A percentile compares a stretch with the other conserved stretches of the same genome.
phyloP scores from a whole-genome alignment of 371 early-diverging fungal genomes.

The Mortierella sp. region DNA sequence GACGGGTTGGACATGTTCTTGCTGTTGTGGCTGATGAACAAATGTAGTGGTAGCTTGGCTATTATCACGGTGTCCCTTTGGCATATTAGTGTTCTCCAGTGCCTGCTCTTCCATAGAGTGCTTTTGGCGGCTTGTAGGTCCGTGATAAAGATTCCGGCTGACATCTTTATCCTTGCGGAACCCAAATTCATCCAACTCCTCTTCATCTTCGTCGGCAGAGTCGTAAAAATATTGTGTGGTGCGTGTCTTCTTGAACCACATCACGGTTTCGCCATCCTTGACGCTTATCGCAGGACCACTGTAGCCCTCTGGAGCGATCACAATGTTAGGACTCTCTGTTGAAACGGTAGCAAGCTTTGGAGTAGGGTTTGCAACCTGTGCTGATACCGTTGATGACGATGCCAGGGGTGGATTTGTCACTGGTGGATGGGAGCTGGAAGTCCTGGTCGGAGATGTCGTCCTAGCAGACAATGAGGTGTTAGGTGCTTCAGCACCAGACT shows the following conservation, averaged over 20 bases:
- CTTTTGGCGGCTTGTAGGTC: neutral
- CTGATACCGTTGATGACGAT: too few relatives aligned
- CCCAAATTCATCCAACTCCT: conserved; percentile 25
- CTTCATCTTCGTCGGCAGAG: conserved; percentile 14
- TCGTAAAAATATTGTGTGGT: conserved; percentile 25
- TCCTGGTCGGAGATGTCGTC: too few relatives aligned
- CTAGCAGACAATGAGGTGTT: too few relatives aligned
- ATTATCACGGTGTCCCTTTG: neutral
- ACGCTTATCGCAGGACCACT: conserved; percentile 7
- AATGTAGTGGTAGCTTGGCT: neutral
- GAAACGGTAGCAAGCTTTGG: conserved; percentile 3
- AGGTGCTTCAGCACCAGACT: too few relatives aligned
- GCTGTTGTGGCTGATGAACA: conserved; percentile 3
- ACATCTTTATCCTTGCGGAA: conserved; percentile 25
- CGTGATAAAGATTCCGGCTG: conserved; percentile 4
- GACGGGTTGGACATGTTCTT: conserved; percentile 4
- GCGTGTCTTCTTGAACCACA: conserved; percentile 25
- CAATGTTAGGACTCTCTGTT: neutral
- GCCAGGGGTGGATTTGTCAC: too few relatives aligned
- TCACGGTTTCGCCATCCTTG: conserved; percentile 6
- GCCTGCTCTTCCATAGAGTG: conserved; percentile 1
- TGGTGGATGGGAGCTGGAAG: too few relatives aligned
- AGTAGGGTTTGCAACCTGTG: neutral
- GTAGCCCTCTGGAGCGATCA: conserved; percentile 17
- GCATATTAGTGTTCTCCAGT: neutral